phyloP scores from a whole-genome alignment of 202 grass and related monocot species.

The Carex sylvatica region DNA sequence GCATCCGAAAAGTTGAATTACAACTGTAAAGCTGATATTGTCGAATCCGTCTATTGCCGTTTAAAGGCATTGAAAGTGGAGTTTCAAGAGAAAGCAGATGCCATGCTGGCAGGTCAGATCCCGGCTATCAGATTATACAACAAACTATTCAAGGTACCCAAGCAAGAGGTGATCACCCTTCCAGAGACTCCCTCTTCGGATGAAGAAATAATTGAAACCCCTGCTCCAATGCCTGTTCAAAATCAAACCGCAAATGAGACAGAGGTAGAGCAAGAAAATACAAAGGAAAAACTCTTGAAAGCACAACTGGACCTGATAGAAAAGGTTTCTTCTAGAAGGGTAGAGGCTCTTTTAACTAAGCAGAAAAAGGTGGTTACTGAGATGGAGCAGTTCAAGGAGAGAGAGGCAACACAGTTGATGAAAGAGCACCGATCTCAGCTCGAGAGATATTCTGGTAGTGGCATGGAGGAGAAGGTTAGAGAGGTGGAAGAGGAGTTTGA shows the following conservation, averaged over 20 bases:
- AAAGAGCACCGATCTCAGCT: slow-evolving; percentile 45
- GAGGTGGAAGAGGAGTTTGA: slow-evolving; percentile 36
- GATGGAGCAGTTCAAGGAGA: slow-evolving; percentile 49
- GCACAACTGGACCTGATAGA: slow-evolving; percentile 62
- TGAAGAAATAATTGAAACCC: slow-evolving; percentile 1
- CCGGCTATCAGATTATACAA: slow-evolving; percentile 12
- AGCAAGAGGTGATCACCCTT: slow-evolving; percentile 16
- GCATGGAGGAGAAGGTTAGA: slow-evolving; percentile 26
- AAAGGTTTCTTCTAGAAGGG: slow-evolving; percentile 51
- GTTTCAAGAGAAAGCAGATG: slow-evolving; percentile 47
- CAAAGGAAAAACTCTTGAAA: slow-evolving; percentile 38
- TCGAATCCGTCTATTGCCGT: slow-evolving; percentile 57
- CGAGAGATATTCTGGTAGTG: slow-evolving; percentile 33
- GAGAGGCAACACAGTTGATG: slow-evolving; percentile 37
- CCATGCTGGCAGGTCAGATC: slow-evolving; percentile 9
- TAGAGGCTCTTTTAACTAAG: slow-evolving; percentile 47
- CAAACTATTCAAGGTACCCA: slow-evolving; percentile 20
- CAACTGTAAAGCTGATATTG: slow-evolving; percentile 51
- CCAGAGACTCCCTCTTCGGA: background rate
- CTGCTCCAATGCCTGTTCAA: slow-evolving; percentile 1
- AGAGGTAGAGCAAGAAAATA: background rate
- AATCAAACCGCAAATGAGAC: background rate
- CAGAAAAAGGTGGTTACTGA: slow-evolving; percentile 45
- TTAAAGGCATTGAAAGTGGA: slow-evolving; percentile 71
- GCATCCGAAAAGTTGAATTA: slow-evolving; percentile 68